Evolutionary conservation across 2,329 filamentous ascomycete genomes (phyloP).

Genomic region (Microdochium bolleyi): DNA sequence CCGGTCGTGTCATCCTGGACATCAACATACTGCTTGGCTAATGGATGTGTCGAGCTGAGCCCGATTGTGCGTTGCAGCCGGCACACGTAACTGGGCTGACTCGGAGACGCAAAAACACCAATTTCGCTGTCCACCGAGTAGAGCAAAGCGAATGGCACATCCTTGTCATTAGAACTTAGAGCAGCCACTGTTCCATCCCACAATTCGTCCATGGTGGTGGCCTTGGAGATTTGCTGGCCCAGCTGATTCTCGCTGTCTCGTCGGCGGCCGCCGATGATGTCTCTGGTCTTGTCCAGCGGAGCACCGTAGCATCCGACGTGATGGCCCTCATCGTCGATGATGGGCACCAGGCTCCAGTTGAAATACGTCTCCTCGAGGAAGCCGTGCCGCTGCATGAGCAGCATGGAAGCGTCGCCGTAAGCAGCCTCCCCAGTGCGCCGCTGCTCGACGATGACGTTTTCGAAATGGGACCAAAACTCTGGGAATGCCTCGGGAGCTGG

Average conservation of each 20-base stretch:
- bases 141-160: slow-evolving; percentile 21
- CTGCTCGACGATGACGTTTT: slow-evolving; percentile 15
- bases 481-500: slow-evolving; percentile 29
- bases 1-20: slow-evolving; percentile 8
- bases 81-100: slow-evolving; percentile 8
- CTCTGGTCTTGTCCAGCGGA: slow-evolving; percentile 17
- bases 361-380: slow-evolving; percentile 30
- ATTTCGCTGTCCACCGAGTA: slow-evolving; percentile 19
- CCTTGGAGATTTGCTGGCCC: slow-evolving; percentile 18
- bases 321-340: slow-evolving; percentile 28
- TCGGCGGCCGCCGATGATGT: slow-evolving; percentile 24
- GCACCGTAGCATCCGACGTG: slow-evolving; percentile 15
- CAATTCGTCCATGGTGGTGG: slow-evolving; percentile 21
- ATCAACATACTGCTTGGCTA: slow-evolving; percentile 10
- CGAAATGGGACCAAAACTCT: slow-evolving; percentile 22
- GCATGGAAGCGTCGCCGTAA: slow-evolving; percentile 13
- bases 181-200: slow-evolving; percentile 17
- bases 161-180: slow-evolving; percentile 14
- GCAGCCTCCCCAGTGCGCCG: slow-evolving; percentile 14
- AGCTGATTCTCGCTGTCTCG: slow-evolving; percentile 28
- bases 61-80: slow-evolving; percentile 12
- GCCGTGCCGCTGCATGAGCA: slow-evolving; percentile 22
- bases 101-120: slow-evolving; percentile 6
- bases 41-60: slow-evolving; percentile 5
- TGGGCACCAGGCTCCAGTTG: slow-evolving; percentile 32